phyloP scores from a whole-genome alignment of 768 basidiomycete species.

The Mycena galericulata region DNA sequence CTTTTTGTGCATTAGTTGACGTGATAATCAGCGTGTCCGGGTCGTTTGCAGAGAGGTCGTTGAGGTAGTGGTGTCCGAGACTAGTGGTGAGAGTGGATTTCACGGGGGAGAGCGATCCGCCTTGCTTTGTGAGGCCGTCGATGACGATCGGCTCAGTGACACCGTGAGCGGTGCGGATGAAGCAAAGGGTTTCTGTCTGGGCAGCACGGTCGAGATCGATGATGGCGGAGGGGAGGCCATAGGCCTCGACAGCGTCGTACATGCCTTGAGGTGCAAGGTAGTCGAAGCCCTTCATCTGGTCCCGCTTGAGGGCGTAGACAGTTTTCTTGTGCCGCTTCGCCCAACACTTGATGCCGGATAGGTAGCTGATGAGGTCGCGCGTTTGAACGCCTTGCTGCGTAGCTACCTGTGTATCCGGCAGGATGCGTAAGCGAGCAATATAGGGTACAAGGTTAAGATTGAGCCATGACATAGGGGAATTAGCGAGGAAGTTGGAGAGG shows the following conservation, averaged over 20 bases:
- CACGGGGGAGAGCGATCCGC: slow-evolving; percentile 33
- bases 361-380: slow-evolving; percentile 38
- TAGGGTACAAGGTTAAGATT: slow-evolving; percentile 41
- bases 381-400: slow-evolving; percentile 44
- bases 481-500: slow-evolving; percentile 43
- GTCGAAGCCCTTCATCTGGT: slow-evolving; percentile 50
- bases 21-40: slow-evolving; percentile 12
- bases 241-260: slow-evolving; percentile 45
- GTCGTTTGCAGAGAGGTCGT: slow-evolving; percentile 20
- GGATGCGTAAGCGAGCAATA: slow-evolving; percentile 27
- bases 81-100: slow-evolving; percentile 39
- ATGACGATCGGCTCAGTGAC: slow-evolving; percentile 32
- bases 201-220: slow-evolving; percentile 33
- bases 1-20: neutral
- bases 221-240: slow-evolving; percentile 40
- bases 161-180: slow-evolving; percentile 34
- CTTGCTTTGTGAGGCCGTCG: slow-evolving; percentile 33
- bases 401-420: slow-evolving; percentile 43
- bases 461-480: slow-evolving; percentile 31
- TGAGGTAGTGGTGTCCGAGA: slow-evolving; percentile 32
- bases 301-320: slow-evolving; percentile 38
- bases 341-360: slow-evolving; percentile 38
- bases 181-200: slow-evolving; percentile 2
- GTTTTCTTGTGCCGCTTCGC: slow-evolving; percentile 33
- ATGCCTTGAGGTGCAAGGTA: slow-evolving; percentile 43